Conservation (phyloP, 352 stramenopile genomes). For the Globisporangium spinosum region DNA sequence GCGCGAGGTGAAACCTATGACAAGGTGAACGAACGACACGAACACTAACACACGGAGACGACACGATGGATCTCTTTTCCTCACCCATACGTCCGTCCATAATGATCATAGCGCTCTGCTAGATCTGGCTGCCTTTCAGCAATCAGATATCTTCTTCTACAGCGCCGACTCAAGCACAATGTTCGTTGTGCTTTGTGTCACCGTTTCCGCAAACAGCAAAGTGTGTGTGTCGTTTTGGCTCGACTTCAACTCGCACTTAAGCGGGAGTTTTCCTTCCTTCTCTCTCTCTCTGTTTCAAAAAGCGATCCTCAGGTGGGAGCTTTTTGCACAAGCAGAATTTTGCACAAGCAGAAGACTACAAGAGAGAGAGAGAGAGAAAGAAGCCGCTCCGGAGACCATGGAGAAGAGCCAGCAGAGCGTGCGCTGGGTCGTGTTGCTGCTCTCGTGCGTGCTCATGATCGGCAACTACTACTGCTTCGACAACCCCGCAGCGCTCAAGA, state of each 20-base stretch:
- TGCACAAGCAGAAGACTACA: background rate
- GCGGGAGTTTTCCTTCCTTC: background rate
- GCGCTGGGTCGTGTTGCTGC: slow-evolving; percentile 84
- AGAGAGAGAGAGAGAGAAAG: background rate
- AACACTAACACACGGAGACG: too few species aligned
- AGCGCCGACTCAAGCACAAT: too few species aligned
- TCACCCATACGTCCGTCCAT: too few species aligned
- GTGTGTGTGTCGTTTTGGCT: background rate
- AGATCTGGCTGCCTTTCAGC: too few species aligned
- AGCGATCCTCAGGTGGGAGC: slow-evolving; percentile 10
- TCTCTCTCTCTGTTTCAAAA: background rate
- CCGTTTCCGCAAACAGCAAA: background rate
- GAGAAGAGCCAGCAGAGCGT: slow-evolving; percentile 72
- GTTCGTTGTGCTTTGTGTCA: background rate
- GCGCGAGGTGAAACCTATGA: too few species aligned
- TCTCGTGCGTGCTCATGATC: slow-evolving; percentile 88
- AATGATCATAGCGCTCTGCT: too few species aligned
- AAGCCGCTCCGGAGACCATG: slow-evolving; percentile 15
- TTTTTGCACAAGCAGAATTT: slow-evolving; percentile 2
- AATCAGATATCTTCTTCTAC: too few species aligned
- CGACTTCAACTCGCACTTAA: slow-evolving; percentile 10
- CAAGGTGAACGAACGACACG: too few species aligned
- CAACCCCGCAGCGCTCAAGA: slow-evolving; percentile 86
- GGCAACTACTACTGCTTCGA: slow-evolving; percentile 92
- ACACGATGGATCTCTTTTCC: too few species aligned